Evolutionary conservation across 176 grass and related monocot species (phyloP), one percentile per base, ranked within the genome.

Genomic region (Chrysopogon serrulatus): DNA sequence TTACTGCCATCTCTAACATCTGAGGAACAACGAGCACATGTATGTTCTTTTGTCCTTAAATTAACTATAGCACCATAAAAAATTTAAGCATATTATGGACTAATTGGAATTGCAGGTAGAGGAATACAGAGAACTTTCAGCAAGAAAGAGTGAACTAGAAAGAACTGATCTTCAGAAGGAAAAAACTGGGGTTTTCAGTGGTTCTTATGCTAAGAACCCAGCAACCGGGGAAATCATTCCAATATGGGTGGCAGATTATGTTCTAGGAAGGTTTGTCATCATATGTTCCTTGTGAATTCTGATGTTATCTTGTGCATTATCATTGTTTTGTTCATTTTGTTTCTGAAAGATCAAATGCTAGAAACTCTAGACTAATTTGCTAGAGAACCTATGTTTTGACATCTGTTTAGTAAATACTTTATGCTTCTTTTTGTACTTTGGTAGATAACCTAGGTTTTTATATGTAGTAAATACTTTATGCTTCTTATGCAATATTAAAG

Each of bases 101-200:
- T 90, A 84, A 82, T 71, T 83, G 9, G 41, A 68, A 36, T 19
- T 5, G 70, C 82, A 98, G 96, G 93, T 95, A 37, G 91, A 95
- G 28, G 79, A 95, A 69, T 95, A 98, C 68, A 82, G 51, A 77
- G 91, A 92, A 83, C 85, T 93, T 68, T 85, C 96, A 47, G 84
- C 85, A 59, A 93, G 73, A 81, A 98, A 98, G 87, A 98, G 96
- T 48, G 96, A 98, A 82, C 90, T 98, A 28, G 93, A 98, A 81
- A 98, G 96, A 92, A 98, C 96, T 77, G 96, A 98, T 79, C 89
- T 98, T 83, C 96, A 98, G 86, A 98, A 98, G 80, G 96, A 90
- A 87, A 98, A 98, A 90, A 93, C 91, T 5, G 93, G 96, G 82
- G 88, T 98, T 92, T 98, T 98, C 49, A 93, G 96, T 87, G 96